Evolutionary conservation across 2,329 filamentous ascomycete genomes (phyloP), one percentile per base, ranked within the genome.

Genomic region (Rhinocladiella similis): DNA sequence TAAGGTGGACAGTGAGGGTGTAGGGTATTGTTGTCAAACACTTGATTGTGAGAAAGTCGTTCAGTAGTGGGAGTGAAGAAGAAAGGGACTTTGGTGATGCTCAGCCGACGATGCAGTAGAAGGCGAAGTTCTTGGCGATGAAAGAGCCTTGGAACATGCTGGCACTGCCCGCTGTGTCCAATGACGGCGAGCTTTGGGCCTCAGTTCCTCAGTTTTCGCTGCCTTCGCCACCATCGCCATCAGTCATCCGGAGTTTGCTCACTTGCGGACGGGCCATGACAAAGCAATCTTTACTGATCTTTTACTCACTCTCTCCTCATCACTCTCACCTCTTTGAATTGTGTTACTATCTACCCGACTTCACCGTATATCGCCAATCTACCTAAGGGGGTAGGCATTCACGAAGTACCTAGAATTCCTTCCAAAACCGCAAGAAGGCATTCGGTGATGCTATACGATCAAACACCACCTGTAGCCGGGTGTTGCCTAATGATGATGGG

Each of bases 41-140:
- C 51, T 51, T 60, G 53, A 35, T 48, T 49, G 50, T 27, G 51
- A 20, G 38, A 38, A 16, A 9, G 46, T 46, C 19, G 42, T 51
- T 43, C 51, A 33, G 51, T 51, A 55, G 45, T 54, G 51, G 41
- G 47, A 47, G 46, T 51, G 49, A 57, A 50, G 49, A 57, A 53
- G 50, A 56, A 42, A 53, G 43, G 47, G 43, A 48, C 48, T 48
- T n/a, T 35, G 43, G 43, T 46, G 43, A 46, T 46, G 22, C 22
- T 46, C 43, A 46, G 43, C 43, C 43, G 43, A 27, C 43, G 25
- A 16, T 16, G 43, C 43, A 46, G 43, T 46, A 25, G 43, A 46
- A n/a, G 43, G 43, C 43, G 14, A 46, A 46, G 20, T 46, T 46
- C 43, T 46, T 46, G 43, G 43, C 43, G 43, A 46, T 46, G 43